Conservation (phyloP, 768 basidiomycete genomes). For the Tephrocybe sp. region DNA sequence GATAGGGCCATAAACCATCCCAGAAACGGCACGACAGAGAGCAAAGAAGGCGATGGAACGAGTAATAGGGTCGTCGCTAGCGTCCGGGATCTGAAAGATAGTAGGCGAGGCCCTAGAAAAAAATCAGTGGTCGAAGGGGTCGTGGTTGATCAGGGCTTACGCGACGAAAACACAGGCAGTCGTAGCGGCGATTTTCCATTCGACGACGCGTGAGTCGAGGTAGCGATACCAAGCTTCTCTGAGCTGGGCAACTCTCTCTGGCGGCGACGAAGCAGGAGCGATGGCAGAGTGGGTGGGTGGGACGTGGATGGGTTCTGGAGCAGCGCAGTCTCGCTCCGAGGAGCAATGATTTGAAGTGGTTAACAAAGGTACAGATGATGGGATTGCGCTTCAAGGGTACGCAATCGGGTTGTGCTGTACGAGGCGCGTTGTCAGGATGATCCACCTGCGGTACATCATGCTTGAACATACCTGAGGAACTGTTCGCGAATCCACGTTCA, state of each 20-base stretch:
- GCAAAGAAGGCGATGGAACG: slow-evolving; percentile 16
- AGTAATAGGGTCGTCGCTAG: slow-evolving; percentile 16
- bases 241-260: slow-evolving; percentile 4
- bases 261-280: slow-evolving; percentile 1
- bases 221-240: slow-evolving; percentile 12
- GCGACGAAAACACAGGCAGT: slow-evolving; percentile 18
- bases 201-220: slow-evolving; percentile 14
- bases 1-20: slow-evolving; percentile 14
- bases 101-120: slow-evolving; percentile 12
- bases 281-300: slow-evolving; percentile 5
- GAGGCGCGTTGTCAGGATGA: neutral
- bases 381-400: slow-evolving; percentile 11
- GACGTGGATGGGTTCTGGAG: slow-evolving; percentile 5
- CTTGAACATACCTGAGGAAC: slow-evolving; percentile 4
- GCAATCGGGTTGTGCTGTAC: neutral
- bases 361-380: neutral
- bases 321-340: neutral
- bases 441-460: neutral
- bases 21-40: slow-evolving; percentile 14
- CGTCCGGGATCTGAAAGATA: slow-evolving; percentile 16
- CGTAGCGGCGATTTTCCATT: slow-evolving; percentile 15
- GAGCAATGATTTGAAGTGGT: too few species aligned
- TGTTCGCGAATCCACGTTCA: slow-evolving; percentile 9
- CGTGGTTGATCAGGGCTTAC: slow-evolving; percentile 1
- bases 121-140: neutral